Base-by-base conservation (phyloP, 176 grass and related monocot genomes). In the Musa acuminata region DNA sequence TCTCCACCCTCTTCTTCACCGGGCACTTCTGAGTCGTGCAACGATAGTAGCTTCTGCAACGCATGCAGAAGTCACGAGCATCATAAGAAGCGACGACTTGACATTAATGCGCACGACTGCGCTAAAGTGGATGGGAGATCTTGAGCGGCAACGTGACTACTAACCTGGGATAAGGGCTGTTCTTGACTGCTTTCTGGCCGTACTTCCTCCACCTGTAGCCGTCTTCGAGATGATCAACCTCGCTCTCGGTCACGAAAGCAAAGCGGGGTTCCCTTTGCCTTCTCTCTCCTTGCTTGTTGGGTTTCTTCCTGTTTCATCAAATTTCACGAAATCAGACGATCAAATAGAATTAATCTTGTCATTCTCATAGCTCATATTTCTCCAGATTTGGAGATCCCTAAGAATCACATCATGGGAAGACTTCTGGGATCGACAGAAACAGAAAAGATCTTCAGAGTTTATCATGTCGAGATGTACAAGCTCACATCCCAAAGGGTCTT, bases 171-270 rank as follows among this genome's bases (percentile, higher is more conserved):
- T 89, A 87, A 14, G 94, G 90, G 82, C 95, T 98, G 81, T 98
- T 98, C 89, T 98, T 98, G 76, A 98, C 95, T 52, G 90, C 95
- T 75, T 98, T 98, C 88, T 98, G 95, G 35, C 95, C 95, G 58
- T 98, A 98, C 84, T 98, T 98, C 83, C 95, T 87, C 95, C 95
- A 98, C 76, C 95, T 78, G 51, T 94, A 98, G 74, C 95, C 95
- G 55, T 98, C 95, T 77, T 98, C 95, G 19, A 98, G 86, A 82
- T 99, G 90, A 78, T 99, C 95, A 52, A 99, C 91, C 80, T 99
- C 95, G 81, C 90, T 99, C 72, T 94, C 94, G 52, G 95, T 99
- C 84, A 91, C 87, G 90, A 99, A 99, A 51, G 95, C 95, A 82
- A 99, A 89, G 21, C 88, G 78, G 14, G 86, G 84, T 64, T 91